Base-by-base conservation (phyloP, 768 basidiomycete species). In the Rhodosporidiobolus odoratus region DNA sequence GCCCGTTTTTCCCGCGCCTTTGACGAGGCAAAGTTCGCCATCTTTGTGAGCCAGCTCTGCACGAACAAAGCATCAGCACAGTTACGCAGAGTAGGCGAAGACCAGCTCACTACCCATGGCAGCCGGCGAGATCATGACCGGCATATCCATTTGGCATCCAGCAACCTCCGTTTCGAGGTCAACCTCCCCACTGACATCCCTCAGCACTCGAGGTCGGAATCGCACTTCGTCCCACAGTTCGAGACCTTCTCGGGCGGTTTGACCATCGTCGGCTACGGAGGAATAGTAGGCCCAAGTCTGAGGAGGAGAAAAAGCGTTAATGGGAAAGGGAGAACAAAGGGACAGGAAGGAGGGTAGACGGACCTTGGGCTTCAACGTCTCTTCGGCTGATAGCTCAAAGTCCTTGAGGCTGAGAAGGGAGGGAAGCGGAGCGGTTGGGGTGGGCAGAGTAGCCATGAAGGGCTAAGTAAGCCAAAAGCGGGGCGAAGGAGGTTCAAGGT, bases 111-210 rank as follows among this genome's bases (percentile, higher is more conserved):
- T 71, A 2, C 65, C 69, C 67, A 77, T 70, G 8, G 78, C 80
- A 7, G 80, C 81, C 8, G 81, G 81, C 5, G 77, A 74, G 73
- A 81, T 79, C 65, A 77, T 79, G 48, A 81, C 56, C 12, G 80
- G 80, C 16, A 80, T 63, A 2, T 66, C 57, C n/a, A 71, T 73
- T 19, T 72, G 58, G n/a, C 75, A 65, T 0, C 80, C 80, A 30
- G 78, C 64, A 25, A 80, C 76, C 37, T 66, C 68, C 10, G 78
- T 78, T 1, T 71, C 75, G 5, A 77, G 59, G 67, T 80, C 79
- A 3, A 78, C 77, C 10, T 76, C 43, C 12, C 61, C 61, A 17
- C 75, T 69, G 37, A 80, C 79, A 32, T 77, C 75, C 1, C 78
- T 66, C 61, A 80, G 30, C 16, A 72, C 71, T n/a, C 71, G 40